Base-by-base conservation (phyloP, 192 early-diverging fungal species). In the Helicostylum pulchrum region DNA sequence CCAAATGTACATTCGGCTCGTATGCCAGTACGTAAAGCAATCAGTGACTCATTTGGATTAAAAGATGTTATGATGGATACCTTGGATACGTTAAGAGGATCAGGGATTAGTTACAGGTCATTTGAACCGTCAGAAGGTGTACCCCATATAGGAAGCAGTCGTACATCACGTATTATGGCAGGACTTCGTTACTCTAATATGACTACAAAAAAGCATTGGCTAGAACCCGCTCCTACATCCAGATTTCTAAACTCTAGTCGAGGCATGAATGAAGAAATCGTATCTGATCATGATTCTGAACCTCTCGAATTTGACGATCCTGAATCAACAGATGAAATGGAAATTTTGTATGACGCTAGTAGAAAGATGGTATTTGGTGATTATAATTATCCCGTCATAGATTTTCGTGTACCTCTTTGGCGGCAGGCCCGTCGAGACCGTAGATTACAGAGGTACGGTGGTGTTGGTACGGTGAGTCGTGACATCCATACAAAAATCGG, bases 51-150 rank as follows among this genome's bases (percentile, higher is more conserved):
- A 7, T 60, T 92, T 45, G 94, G 95, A 0, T 62, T 93, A 42
- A 86, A 88, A 62, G 95, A 97, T 58, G 86, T 97, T 11, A 57
- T 93, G 9, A 77, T 89, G 62, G 95, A 97, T 61, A 84, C 88
- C 0, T 60, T 84, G 17, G 89, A 90, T 64, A 92, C 92, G 4
- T 79, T 92, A 61, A 79, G 83, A 14, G 93, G 93, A 0, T 85
- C 88, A 2, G 77, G 78, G 21, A 94, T 94, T 75, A 92, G 78
- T 14, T 92, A 92, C 78, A 65, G 81, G 51, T 79, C 89, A 9
- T 92, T 93, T 83, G 90, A 90, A 44, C 85, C 89, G 1, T 79
- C 84, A 7, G 89, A 84, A 36, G 84, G 85, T 52, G 81, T 79
- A 42, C 83, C 85, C 31, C 79, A 68, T 60, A 83, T 70, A 30